phyloP scores from a whole-genome alignment of 2,329 filamentous ascomycete species.

The Akanthomyces dipterigenus region DNA sequence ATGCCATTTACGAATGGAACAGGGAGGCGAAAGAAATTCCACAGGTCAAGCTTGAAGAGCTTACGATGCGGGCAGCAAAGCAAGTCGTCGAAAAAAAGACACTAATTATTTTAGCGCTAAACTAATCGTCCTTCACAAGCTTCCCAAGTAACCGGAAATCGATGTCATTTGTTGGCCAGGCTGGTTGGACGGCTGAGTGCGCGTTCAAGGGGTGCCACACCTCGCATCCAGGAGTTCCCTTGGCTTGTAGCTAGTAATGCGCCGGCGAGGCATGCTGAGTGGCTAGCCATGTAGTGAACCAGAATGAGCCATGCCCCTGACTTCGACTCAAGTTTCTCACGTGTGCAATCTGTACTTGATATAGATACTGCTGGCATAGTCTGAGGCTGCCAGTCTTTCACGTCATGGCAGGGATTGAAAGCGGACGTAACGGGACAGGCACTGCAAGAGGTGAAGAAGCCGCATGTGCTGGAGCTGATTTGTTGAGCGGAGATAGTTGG shows the following conservation, averaged over 20 bases:
- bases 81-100: background rate
- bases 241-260: background rate
- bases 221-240: background rate
- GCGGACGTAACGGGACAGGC: too few relatives aligned
- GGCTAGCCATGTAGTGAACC: too few relatives aligned
- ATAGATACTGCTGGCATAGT: background rate
- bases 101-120: background rate
- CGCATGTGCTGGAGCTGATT: too few relatives aligned
- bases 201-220: background rate
- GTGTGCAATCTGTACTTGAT: too few relatives aligned
- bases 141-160: background rate
- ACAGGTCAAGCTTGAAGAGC: background rate
- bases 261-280: too few relatives aligned
- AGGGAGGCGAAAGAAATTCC: background rate
- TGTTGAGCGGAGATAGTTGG: too few relatives aligned
- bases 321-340: background rate
- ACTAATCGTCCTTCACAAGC: background rate
- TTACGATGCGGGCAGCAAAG: background rate
- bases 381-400: background rate
- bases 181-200: background rate
- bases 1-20: background rate
- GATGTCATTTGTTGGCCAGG: background rate
- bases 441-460: too few relatives aligned
- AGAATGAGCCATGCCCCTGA: too few relatives aligned
- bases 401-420: background rate